Evolutionary conservation across 257 asterid species (phyloP), one percentile per base, ranked within the genome.

Genomic region (Fraxinus pennsylvanica): DNA sequence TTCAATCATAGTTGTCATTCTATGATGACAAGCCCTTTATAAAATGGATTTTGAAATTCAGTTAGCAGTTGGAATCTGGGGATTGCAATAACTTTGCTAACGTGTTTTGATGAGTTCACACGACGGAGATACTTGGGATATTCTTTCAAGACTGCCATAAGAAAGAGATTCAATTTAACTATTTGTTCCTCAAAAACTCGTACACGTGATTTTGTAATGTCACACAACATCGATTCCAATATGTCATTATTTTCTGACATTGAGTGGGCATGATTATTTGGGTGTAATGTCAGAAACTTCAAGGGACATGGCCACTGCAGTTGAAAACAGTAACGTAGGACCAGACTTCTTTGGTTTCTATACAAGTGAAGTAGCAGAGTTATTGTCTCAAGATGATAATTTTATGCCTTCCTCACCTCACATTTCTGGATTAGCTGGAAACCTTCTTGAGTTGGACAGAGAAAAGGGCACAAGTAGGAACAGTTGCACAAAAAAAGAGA

Each of bases 341-440:
- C 95, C 97, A 4, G 97, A 92, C 75, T 88, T 82, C 76, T 92
- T 94, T 82, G 92, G 92, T 25, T 88, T 78, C 76, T 95, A 84
- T 80, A 68, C 85, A 50, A 83, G 81, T 54, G 93, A 83, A 81
- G 74, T 88, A 15, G 84, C 85, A 57, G 83, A 84, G 29, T 77
- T 95, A 66, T 79, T 95, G 59, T 79, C 91, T 79, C 85, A 80
- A 76, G 90, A 86, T 69, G 92, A 89, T 41, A 85, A 72, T 79
- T 72, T 75, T 77, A 59, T 87, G 74, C 89, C 87, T 67, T 83
- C 77, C 50, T 68, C 85, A 41, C 63, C 77, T 61, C 87, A 77
- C 61, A 71, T 27, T 52, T 77, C 85, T 76, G 78, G 68, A 21
- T 52, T 73, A 10, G 75, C 68, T 77, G 84, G 83, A 74, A 72